Conservation (phyloP, 2,329 filamentous ascomycete species). For the Phoma herbarum region DNA sequence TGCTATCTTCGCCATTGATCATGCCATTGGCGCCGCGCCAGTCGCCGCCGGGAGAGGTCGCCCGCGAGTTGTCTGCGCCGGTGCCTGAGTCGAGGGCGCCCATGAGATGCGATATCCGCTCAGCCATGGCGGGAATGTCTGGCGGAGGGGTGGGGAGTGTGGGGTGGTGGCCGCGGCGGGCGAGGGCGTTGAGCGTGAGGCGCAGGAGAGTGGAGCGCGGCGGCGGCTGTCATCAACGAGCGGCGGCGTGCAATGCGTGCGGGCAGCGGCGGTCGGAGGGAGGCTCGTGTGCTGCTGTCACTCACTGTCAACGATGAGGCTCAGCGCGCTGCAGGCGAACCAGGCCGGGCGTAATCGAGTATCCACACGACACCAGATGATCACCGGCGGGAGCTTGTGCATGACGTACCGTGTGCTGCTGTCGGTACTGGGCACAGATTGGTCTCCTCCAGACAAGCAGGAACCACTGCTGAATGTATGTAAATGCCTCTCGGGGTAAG, state of each 20-base stretch:
- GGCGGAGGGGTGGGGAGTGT: slow-evolving; percentile 19
- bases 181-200: slow-evolving; percentile 18
- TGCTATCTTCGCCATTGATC: slow-evolving; percentile 64
- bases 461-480: slow-evolving; percentile 7
- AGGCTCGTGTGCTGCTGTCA: slow-evolving; percentile 3
- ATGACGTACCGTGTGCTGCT: slow-evolving; percentile 22
- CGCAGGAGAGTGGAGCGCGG: slow-evolving; percentile 16
- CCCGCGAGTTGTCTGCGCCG: slow-evolving; percentile 79
- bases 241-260: slow-evolving; percentile 10
- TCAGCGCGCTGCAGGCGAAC: slow-evolving; percentile 24
- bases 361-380: slow-evolving; percentile 24
- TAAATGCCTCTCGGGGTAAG: slow-evolving; percentile 10
- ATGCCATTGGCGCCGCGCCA: slow-evolving; percentile 62
- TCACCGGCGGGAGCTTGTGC: slow-evolving; percentile 11
- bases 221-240: slow-evolving; percentile 15
- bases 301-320: slow-evolving; percentile 15
- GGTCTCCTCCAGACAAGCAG: not conserved
- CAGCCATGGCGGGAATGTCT: slow-evolving; percentile 47
- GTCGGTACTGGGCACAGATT: not conserved
- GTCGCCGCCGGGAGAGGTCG: slow-evolving; percentile 80
- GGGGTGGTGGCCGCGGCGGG: slow-evolving; percentile 21
- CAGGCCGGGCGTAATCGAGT: slow-evolving; percentile 15
- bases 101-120: slow-evolving; percentile 55
- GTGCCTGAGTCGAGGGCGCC: slow-evolving; percentile 50
- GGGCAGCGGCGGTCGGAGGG: not conserved